Percentiles rank a stretch among this genome's conserved stretches.
These are phyloP conservation scores for Boletus rex-veris DNA, from an alignment of 768 basidiomycete genomes.

Conservation along the genomic window DNA sequence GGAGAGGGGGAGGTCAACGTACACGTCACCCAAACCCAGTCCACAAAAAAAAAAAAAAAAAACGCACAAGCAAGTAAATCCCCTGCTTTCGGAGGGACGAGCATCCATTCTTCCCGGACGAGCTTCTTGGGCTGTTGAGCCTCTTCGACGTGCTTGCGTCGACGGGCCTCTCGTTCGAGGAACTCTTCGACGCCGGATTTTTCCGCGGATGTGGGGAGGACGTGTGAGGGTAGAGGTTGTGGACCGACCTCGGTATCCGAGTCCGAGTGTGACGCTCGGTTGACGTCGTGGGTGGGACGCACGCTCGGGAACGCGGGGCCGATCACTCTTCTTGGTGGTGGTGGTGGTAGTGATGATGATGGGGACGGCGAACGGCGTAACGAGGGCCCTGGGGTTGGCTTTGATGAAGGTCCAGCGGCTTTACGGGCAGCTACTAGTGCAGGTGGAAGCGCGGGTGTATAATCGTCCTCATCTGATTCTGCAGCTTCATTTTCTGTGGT, in stretches of 20 bases:
- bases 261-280: conserved; percentile 46
- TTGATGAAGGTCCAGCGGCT: conserved; percentile 25
- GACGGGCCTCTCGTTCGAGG: conserved; percentile 77
- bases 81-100: conserved; percentile 83
- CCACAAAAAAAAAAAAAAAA: background rate
- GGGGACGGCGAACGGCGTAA: conserved; percentile 18
- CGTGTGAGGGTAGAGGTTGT: conserved; percentile 55
- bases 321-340: conserved; percentile 31
- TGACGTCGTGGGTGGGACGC: conserved; percentile 28
- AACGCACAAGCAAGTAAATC: conserved; percentile 74
- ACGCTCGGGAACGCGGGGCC: conserved; percentile 53
- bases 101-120: conserved; percentile 97
- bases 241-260: conserved; percentile 85
- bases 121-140: conserved; percentile 72
- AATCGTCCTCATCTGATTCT: conserved; percentile 57
- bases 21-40: background rate
- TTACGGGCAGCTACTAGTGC: conserved; percentile 51
- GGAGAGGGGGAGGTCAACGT: too few relatives aligned
- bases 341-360: conserved; percentile 6
- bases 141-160: conserved; percentile 73
- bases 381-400: conserved; percentile 21
- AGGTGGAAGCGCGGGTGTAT: conserved; percentile 71
- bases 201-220: conserved; percentile 38
- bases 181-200: conserved; percentile 77
- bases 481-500: conserved; percentile 25